A percentile compares a stretch with the other conserved stretches of the same genome.
Evolutionary conservation across 176 grass and related monocot species (phyloP).

Genomic region (Secale cereale): DNA sequence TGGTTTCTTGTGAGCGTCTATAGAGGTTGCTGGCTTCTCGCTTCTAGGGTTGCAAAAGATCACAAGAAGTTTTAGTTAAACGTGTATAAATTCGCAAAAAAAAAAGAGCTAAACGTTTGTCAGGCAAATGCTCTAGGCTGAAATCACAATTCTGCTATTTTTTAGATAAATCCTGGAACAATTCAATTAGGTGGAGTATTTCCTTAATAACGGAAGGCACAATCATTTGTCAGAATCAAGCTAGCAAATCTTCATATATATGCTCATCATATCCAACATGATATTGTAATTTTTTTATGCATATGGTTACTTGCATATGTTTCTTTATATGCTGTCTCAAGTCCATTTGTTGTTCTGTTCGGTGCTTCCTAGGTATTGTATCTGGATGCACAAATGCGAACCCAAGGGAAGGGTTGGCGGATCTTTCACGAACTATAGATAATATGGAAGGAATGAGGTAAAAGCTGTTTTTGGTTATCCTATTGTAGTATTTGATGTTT

Average conservation of each 20-base stretch:
- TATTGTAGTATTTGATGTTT: slow-evolving; percentile 14
- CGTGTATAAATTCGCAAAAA: not conserved
- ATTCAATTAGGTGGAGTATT: not conserved
- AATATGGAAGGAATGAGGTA: slow-evolving; percentile 59
- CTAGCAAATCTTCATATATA: not conserved
- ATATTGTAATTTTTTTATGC: not conserved
- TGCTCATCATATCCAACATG: not conserved
- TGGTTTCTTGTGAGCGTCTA: not conserved
- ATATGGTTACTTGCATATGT: not conserved
- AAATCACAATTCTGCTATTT: not conserved
- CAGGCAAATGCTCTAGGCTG: not conserved
- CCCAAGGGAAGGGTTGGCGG: slow-evolving; percentile 46
- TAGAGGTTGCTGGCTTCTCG: not conserved
- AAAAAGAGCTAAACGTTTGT: not conserved
- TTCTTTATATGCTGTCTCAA: slow-evolving; percentile 17
- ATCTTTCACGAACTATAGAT: slow-evolving; percentile 63
- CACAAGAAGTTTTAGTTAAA: slow-evolving; percentile 1
- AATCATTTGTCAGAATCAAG: not conserved
- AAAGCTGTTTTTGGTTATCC: not conserved
- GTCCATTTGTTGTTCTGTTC: not conserved
- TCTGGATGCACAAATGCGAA: slow-evolving; percentile 29
- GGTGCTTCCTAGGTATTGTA: slow-evolving; percentile 53
- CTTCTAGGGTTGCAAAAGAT: slow-evolving; percentile 3
- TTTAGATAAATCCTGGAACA: not conserved
- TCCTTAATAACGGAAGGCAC: not conserved